A percentile compares a stretch with the other conserved stretches of the same genome.
These are phyloP conservation scores for Pseudovirgaria hyperparasitica DNA, from an alignment of 2,329 filamentous ascomycete species.

Conservation along the genomic window DNA sequence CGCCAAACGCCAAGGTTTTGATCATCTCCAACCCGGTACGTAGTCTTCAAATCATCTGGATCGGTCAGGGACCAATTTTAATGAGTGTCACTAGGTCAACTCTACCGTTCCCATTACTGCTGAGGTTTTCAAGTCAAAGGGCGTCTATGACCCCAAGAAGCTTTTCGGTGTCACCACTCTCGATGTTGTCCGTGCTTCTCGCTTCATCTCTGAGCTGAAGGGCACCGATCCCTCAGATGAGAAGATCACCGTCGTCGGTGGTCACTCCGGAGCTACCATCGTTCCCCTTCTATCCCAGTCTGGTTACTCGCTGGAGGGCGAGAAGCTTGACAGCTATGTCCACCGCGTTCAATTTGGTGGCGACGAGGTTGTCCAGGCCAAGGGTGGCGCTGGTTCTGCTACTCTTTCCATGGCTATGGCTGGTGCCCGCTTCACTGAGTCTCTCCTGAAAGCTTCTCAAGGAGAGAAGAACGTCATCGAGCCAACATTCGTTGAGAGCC, in stretches of 20 bases:
- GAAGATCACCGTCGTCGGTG: slow-evolving; percentile 91
- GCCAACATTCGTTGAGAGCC: slow-evolving; percentile 93
- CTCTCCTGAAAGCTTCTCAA: slow-evolving; percentile 79
- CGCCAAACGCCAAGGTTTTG: slow-evolving; percentile 87
- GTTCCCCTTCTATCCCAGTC: slow-evolving; percentile 95
- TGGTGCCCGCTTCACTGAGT: slow-evolving; percentile 75
- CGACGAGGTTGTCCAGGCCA: slow-evolving; percentile 98
- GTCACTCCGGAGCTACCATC: slow-evolving; percentile 96
- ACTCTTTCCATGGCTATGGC: slow-evolving; percentile 99
- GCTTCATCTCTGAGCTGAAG: slow-evolving; percentile 96
- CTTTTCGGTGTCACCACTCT: slow-evolving; percentile 99
- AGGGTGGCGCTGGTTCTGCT: slow-evolving; percentile 93
- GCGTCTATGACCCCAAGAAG: slow-evolving; percentile 98
- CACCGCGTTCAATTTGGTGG: slow-evolving; percentile 97
- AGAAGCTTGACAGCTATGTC: slow-evolving; percentile 64
- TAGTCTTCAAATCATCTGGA: slow-evolving; percentile 3
- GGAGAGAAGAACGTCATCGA: slow-evolving; percentile 92
- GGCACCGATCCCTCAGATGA: slow-evolving; percentile 78
- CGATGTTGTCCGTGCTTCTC: slow-evolving; percentile 91
- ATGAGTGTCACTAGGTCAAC: slow-evolving; percentile 53
- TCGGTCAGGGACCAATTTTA: slow-evolving; percentile 3
- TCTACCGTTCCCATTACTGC: slow-evolving; percentile 95
- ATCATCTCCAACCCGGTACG: slow-evolving; percentile 92
- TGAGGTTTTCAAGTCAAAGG: slow-evolving; percentile 89
- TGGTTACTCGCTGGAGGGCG: slow-evolving; percentile 70